Conservation (phyloP, 2,329 filamentous ascomycete species). For the Colletotrichum lupini region DNA sequence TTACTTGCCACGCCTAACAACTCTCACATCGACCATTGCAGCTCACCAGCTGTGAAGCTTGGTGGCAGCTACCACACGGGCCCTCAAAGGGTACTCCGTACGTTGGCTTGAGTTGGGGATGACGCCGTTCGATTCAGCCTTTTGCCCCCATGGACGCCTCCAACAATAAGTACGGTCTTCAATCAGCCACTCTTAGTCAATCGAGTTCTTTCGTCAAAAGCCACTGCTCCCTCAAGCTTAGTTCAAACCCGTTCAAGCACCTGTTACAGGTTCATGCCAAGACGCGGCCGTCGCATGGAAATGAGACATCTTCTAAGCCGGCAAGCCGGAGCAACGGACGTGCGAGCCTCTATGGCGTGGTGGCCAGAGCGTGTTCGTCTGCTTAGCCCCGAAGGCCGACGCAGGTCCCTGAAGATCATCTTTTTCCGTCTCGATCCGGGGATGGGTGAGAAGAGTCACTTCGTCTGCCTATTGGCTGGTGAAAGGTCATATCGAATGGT, state of each 20-base stretch:
- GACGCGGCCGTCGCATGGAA: conserved; percentile 25
- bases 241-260: neutral
- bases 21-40: neutral
- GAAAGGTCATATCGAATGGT: neutral
- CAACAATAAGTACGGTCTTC: neutral
- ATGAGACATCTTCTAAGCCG: conserved; percentile 7
- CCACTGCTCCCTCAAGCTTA: conserved; percentile 1
- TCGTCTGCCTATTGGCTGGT: neutral
- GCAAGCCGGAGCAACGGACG: conserved; percentile 3
- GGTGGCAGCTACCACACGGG: neutral
- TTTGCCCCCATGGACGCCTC: conserved; percentile 13
- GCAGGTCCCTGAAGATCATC: conserved; percentile 12
- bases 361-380: conserved; percentile 22
- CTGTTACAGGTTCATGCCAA: conserved; percentile 7
- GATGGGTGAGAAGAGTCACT: neutral
- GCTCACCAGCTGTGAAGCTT: neutral
- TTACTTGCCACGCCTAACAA: neutral
- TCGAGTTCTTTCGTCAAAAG: neutral
- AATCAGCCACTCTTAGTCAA: neutral
- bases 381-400: neutral
- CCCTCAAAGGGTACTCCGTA: neutral
- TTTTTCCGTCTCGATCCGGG: neutral
- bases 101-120: conserved; percentile 1
- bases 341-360: neutral
- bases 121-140: conserved; percentile 2